A percentile compares a stretch with the other conserved stretches of the same genome.
phyloP scores from a whole-genome alignment of 805 yeast genomes.

The Hanseniaspora vineae region DNA sequence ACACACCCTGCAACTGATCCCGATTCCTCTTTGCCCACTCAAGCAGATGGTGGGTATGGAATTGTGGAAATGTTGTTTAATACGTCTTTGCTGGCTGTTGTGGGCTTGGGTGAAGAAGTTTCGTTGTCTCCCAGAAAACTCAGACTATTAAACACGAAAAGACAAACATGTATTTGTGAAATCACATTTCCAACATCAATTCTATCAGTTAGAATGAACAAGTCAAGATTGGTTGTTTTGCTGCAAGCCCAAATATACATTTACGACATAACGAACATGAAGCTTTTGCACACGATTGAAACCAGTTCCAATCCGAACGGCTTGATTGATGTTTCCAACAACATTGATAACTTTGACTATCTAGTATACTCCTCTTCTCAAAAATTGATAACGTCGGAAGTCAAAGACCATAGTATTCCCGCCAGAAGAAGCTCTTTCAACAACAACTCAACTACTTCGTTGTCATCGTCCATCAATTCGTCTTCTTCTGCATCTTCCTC shows the following conservation, averaged over 20 bases:
- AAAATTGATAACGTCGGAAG: conserved; percentile 29
- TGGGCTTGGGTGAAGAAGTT: conserved; percentile 60
- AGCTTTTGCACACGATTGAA: conserved; percentile 44
- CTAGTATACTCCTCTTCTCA: conserved; percentile 74
- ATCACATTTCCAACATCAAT: conserved; percentile 55
- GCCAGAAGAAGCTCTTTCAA: no score
- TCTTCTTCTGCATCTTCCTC: neutral
- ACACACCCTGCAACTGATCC: neutral
- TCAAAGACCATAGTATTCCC: conserved; percentile 10
- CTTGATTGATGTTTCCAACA: conserved; percentile 47
- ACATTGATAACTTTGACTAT: conserved; percentile 31
- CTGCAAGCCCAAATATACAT: conserved; percentile 54
- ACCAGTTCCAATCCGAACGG: conserved; percentile 38
- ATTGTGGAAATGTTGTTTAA: conserved; percentile 67
- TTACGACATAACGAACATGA: conserved; percentile 61
- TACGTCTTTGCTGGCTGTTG: conserved; percentile 57
- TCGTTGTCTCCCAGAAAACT: conserved; percentile 67
- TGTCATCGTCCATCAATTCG: no score
- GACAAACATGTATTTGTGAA: conserved; percentile 48
- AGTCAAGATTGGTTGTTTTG: conserved; percentile 49
- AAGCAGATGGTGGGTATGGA: conserved; percentile 40
- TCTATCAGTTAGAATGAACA: conserved; percentile 48
- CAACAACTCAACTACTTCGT: no score
- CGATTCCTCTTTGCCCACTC: no score
- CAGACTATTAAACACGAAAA: conserved; percentile 70